phyloP scores from a whole-genome alignment of 2,329 filamentous ascomycete genomes.

The Rutstroemia sp. region DNA sequence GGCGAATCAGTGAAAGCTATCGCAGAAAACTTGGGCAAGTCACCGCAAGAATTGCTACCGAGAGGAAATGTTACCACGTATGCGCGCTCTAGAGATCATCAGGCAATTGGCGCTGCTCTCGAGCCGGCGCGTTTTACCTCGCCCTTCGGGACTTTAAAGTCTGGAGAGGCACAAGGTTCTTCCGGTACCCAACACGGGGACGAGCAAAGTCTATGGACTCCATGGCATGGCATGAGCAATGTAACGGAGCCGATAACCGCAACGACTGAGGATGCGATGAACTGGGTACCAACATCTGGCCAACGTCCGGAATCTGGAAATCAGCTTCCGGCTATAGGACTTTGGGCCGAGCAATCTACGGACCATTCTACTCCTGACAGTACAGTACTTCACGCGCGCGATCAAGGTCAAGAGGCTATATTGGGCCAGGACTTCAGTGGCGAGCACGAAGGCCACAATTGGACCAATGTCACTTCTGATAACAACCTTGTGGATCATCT shows the following conservation, averaged over 20 bases:
- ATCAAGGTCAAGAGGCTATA: constrained; percentile 37
- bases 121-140: constrained; percentile 34
- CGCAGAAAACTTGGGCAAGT: constrained; percentile 44
- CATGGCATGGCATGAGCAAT: background rate
- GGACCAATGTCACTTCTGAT: constrained; percentile 56
- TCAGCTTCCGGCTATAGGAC: constrained; percentile 41
- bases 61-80: constrained; percentile 22
- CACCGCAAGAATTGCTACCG: constrained; percentile 22
- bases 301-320: constrained; percentile 30
- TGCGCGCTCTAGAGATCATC: constrained; percentile 32
- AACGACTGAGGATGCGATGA: constrained; percentile 23
- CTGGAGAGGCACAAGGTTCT: constrained; percentile 32
- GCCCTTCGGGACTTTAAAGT: constrained; percentile 40
- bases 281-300: constrained; percentile 20
- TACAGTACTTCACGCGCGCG: constrained; percentile 34
- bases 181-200: constrained; percentile 5
- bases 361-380: constrained; percentile 10
- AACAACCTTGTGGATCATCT: constrained; percentile 53
- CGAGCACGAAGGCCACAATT: constrained; percentile 53
- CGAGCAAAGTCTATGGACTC: background rate
- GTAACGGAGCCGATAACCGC: background rate
- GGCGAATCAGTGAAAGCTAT: constrained; percentile 49
- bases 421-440: constrained; percentile 55
- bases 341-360: constrained; percentile 14
- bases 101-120: constrained; percentile 20